Evolutionary conservation across 1,284 basidiomycete genomes (phyloP), one percentile per base, ranked within the genome.

Genomic region (Cutaneotrichosporon spelunceum): DNA sequence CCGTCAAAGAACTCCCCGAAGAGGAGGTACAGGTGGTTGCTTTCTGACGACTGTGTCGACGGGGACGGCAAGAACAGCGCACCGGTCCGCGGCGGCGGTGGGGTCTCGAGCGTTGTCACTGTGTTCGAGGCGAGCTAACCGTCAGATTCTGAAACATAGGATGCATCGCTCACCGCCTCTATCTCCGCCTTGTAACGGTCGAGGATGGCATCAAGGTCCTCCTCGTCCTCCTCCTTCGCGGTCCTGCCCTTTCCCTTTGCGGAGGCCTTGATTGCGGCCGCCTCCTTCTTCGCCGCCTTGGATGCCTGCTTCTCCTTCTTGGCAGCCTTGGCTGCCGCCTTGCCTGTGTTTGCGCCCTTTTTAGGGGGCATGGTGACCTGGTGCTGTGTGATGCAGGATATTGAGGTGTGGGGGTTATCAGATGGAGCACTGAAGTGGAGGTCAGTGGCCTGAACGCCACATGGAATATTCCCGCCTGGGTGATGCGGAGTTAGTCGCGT

Each of bases 1-100:
- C 93, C 91, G 54, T 92, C 89, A 72, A 91, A 93, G 74, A 86
- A 91, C 73, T 93, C 90, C 6, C 90, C 72, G 50, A 73, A 73
- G 44, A 91, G 87, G 65, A 84, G 88, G 88, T 89, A 91, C 0
- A 92, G 79, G 73, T 91, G 84, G 66, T 87, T 88, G 48, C 88
- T 88, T 63, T 82, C 86, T 0, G 90, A 64, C 13, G 69, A 59
- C 33, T 70, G 56, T 2, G 66, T 69, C 36, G 70, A 71, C 3
- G 70, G 90, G 74, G 88, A 91, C 0, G 89, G 80, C 0, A 88
- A 88, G 23, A 93, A 78, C 0, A 89, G 88, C 0, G 90, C 90
- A 68, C 90, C 92, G 0, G 89, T 90, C 50, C 91, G 83, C 55
- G 88, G 81, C 56, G 86, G 88, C 0, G 91, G 91, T 14, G 90